Conservation (phyloP, 169 alveolate species). For the Plasmodium relictum region DNA sequence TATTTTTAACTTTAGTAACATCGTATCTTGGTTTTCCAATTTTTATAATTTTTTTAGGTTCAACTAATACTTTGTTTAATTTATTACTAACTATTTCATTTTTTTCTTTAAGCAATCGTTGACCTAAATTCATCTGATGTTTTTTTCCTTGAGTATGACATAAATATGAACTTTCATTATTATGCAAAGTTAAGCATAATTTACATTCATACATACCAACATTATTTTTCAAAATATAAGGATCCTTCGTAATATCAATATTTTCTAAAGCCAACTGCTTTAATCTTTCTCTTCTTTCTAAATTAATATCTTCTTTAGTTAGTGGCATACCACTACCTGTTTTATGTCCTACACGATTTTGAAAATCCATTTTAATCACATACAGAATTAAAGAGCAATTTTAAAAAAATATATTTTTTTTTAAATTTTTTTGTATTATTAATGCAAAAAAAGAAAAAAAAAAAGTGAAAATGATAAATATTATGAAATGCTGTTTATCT, state of each 20-base stretch:
- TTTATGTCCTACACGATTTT: constrained; percentile 97
- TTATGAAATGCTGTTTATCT: too few relatives aligned
- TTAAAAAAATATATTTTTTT: too few relatives aligned
- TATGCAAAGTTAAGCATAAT: constrained; percentile 98
- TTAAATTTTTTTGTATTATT: too few relatives aligned
- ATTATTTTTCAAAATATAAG: constrained; percentile 97
- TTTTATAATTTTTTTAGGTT: constrained; percentile 86
- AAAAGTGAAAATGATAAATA: too few relatives aligned
- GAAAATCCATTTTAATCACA: constrained; percentile 93
- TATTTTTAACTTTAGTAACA: constrained; percentile 95
- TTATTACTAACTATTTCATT: constrained; percentile 80
- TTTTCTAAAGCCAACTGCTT: constrained; percentile 97
- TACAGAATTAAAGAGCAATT: too few relatives aligned
- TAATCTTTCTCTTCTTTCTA: constrained; percentile 96
- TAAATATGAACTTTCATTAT: constrained; percentile 97
- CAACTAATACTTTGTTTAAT: constrained; percentile 35
- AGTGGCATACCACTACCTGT: constrained; percentile 99
- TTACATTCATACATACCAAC: constrained; percentile 93
- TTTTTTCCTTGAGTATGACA: constrained; percentile 99
- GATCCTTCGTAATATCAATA: constrained; percentile 96
- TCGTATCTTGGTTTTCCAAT: constrained; percentile 99
- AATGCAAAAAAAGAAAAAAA: too few relatives aligned
- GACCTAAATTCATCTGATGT: constrained; percentile 96
- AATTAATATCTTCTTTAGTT: constrained; percentile 94
- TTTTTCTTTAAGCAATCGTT: constrained; percentile 96